Evolutionary conservation across 805 yeast genomes (phyloP).

Genomic region (Brettanomyces bruxellensis): DNA sequence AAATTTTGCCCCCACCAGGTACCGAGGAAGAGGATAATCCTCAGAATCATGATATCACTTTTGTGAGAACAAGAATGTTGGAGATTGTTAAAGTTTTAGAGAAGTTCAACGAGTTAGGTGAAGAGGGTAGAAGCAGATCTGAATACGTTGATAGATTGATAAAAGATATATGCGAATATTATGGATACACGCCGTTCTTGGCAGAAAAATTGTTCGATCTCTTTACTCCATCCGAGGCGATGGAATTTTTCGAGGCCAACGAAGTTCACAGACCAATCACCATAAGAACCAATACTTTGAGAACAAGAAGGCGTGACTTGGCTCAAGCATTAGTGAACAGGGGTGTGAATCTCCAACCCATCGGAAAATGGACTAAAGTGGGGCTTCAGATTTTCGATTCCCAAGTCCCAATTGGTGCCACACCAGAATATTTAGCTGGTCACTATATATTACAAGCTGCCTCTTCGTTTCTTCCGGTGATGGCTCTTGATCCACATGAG

Average conservation of each 20-base stretch:
- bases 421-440: constrained; percentile 97
- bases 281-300: constrained; percentile 93
- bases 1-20: constrained; percentile 61
- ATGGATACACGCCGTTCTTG: constrained; percentile 84
- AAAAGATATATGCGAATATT: constrained; percentile 83
- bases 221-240: constrained; percentile 91
- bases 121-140: constrained; percentile 78
- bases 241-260: constrained; percentile 97
- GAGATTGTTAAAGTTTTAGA: constrained; percentile 92
- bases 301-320: constrained; percentile 89
- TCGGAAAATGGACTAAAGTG: constrained; percentile 96
- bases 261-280: constrained; percentile 96
- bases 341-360: constrained; percentile 95
- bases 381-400: constrained; percentile 97
- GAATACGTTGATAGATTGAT: constrained; percentile 74
- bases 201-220: constrained; percentile 91
- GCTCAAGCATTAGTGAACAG: constrained; percentile 92
- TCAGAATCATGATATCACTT: constrained; percentile 53
- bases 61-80: constrained; percentile 86
- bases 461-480: constrained; percentile 92
- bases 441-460: constrained; percentile 98
- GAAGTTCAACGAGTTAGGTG: constrained; percentile 73
- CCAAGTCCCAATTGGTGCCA: constrained; percentile 99
- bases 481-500: constrained; percentile 97
- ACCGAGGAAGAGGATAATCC: constrained; percentile 45